Evolutionary conservation across 768 basidiomycete species (phyloP), one percentile per base, ranked within the genome.

Genomic region (Tylopilus vinaceipallidus): DNA sequence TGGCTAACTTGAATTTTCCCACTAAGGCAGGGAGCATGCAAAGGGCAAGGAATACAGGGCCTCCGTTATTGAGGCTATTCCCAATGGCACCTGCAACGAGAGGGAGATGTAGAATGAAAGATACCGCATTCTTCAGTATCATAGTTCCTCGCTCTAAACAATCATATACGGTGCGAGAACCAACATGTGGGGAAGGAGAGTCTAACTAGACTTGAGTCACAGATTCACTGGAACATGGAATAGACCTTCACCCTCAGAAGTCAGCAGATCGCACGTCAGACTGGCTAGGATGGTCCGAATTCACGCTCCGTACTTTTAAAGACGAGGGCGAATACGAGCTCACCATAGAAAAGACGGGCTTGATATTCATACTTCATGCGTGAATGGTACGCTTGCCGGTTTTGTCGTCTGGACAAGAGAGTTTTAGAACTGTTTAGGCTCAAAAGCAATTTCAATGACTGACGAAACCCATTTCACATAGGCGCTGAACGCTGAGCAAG

Each of bases 31-130:
- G 59, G 3, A 66, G 16, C 14, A 59, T 12, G 42, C 62, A 64
- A 23, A 66, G 16, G n/a, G 41, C 42, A 16, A 66, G 37, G n/a
- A 57, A 64, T 4, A 54, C 20, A 41, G 57, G 59, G 1, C 63
- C 63, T 23, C 62, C 62, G 8, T 51, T 47, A 2, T 37, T 17
- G 19, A 61, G 39, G 16, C 47, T 44, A 13, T 26, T 47, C 16
- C 57, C 59, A 13, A 64, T 26, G 19, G 64, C 42, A 22, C 55
- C 42, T 22, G 22, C 10, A 0, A 66, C 49, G 32, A 65, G 39
- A 6, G 40, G 62, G 19, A 64, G 49, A 16, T 65, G 64, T 26
- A 65, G 49, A 30, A 64, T 20, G 23, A 59, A 48, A 22, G 64
- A 66, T 24, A 57, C n/a, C 11, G 20, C 16, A 4, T 40, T 13